A percentile compares a stretch with the other conserved stretches of the same genome.
These are phyloP conservation scores for Phialemonium atrogriseum DNA, from an alignment of 2,329 filamentous ascomycete species.

Conservation along the genomic window DNA sequence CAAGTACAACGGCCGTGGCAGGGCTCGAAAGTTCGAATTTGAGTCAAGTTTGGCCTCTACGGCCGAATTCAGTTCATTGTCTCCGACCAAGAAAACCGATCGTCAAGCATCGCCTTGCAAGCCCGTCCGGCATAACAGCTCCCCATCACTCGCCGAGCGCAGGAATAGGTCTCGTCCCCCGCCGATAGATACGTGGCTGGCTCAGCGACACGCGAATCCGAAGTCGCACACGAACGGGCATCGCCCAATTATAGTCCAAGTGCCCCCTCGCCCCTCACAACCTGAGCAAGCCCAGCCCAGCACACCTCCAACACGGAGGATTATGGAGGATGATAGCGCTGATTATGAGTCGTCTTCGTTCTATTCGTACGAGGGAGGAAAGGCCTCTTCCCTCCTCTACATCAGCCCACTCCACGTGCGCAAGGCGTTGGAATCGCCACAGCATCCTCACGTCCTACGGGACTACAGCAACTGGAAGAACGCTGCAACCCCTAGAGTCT, in stretches of 20 bases:
- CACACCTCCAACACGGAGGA: too few species aligned
- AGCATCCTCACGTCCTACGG: slow-evolving; percentile 8
- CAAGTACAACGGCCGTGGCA: too few species aligned
- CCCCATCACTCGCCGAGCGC: background rate
- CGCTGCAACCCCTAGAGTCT: too few species aligned
- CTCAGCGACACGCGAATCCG: slow-evolving; percentile 5
- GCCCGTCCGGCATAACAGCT: too few species aligned
- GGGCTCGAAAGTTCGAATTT: too few species aligned
- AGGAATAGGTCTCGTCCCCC: background rate
- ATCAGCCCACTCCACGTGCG: slow-evolving; percentile 19
- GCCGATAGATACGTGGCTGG: slow-evolving; percentile 9
- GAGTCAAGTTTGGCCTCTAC: too few species aligned
- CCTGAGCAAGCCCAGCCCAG: too few species aligned
- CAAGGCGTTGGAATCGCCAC: slow-evolving; percentile 9
- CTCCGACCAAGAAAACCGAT: too few species aligned
- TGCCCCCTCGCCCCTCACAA: too few species aligned
- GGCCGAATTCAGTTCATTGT: too few species aligned
- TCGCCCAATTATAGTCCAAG: too few species aligned
- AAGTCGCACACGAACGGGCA: slow-evolving; percentile 1
- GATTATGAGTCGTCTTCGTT: slow-evolving; percentile 18
- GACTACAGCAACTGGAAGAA: slow-evolving; percentile 9
- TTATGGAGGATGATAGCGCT: background rate
- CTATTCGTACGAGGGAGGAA: slow-evolving; percentile 21
- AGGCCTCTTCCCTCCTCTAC: slow-evolving; percentile 6
- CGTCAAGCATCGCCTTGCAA: too few species aligned